Evolutionary conservation across 2,329 filamentous ascomycete genomes (phyloP).

Genomic region (Talaromyces piceae): DNA sequence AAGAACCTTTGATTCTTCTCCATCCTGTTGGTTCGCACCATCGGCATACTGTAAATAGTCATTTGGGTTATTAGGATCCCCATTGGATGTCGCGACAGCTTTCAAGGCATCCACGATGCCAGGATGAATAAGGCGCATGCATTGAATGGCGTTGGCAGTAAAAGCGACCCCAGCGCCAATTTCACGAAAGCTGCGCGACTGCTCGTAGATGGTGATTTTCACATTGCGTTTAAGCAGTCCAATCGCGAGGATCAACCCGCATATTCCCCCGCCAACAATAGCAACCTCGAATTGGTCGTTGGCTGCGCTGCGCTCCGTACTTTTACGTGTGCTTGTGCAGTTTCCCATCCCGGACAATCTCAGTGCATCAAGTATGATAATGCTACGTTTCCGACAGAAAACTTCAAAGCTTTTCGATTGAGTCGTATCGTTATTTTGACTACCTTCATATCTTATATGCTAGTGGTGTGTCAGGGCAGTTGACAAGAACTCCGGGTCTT

Average conservation of each 20-base stretch:
- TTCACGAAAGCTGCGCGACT: constrained; percentile 48
- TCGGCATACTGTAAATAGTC: constrained; percentile 17
- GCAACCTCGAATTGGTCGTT: constrained; percentile 42
- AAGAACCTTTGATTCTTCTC: constrained; percentile 14
- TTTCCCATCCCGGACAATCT: background rate
- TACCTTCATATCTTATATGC: background rate
- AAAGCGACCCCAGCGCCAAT: constrained; percentile 54
- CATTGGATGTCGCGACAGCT: constrained; percentile 25
- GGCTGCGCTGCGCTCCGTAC: background rate
- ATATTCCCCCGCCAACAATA: constrained; percentile 56
- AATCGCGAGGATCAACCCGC: constrained; percentile 48
- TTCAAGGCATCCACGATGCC: constrained; percentile 22
- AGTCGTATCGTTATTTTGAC: background rate
- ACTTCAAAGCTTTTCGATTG: background rate
- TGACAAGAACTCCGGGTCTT: background rate
- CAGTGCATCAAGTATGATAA: no score
- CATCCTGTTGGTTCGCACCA: constrained; percentile 15
- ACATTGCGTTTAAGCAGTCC: constrained; percentile 42
- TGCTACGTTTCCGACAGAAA: no score
- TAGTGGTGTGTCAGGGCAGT: background rate
- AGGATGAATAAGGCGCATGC: constrained; percentile 48
- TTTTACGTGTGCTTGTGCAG: background rate
- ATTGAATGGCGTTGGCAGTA: constrained; percentile 48
- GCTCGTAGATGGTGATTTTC: constrained; percentile 49
- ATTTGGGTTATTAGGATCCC: constrained; percentile 15